Base-by-base conservation (phyloP, 208 protist genomes). In the Trypanosoma conorhini region DNA sequence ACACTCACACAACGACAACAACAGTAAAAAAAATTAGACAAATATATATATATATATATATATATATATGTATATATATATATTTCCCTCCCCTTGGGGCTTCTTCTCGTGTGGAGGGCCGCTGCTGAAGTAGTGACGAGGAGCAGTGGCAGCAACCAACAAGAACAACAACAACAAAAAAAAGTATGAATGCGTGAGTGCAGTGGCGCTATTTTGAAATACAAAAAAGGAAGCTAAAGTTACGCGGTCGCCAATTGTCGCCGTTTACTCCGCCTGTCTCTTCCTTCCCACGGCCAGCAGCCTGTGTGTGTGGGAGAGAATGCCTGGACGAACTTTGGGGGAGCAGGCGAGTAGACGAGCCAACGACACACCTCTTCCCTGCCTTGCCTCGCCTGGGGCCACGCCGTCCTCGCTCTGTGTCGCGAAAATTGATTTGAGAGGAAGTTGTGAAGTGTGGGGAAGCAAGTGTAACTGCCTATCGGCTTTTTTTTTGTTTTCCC, bases 1-100 rank as follows among this genome's bases (percentile, higher is more conserved):
- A 51, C 9, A 35, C 50, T 38, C 7, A 38, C 19, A 30, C 38
- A 60, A 31, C 70, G 19, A 68, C 24, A 78, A 64, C 10, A 40
- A 58, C 64, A 52, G 46, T 42, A 57, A 70, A 59, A 62, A 70
- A 70, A 64, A 70, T 22, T 62, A 59, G 31, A 30, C 1, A n/a
- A 59, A 59, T 19, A 19, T 3, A 46, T 12, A 46, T 19, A 46
- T 46, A 46, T 46, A 46, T 21, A 42, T 42, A 42, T 13, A 42
- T 42, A 42, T 42, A 42, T 42, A 42, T 42, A 13, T 42, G n/a
- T n/a, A n/a, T n/a, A n/a, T n/a, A n/a, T n/a, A n/a, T n/a, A n/a
- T n/a, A n/a, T 42, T 42, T 42, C 38, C 12, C 38, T 42, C 12
- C 12, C 38, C 38, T 12, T 12, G 12, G 8, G 12, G 8, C 8